Percentiles rank a stretch among this genome's conserved stretches.
phyloP scores from a whole-genome alignment of 495 filamentous ascomycete species.

The Neurospora africana region DNA sequence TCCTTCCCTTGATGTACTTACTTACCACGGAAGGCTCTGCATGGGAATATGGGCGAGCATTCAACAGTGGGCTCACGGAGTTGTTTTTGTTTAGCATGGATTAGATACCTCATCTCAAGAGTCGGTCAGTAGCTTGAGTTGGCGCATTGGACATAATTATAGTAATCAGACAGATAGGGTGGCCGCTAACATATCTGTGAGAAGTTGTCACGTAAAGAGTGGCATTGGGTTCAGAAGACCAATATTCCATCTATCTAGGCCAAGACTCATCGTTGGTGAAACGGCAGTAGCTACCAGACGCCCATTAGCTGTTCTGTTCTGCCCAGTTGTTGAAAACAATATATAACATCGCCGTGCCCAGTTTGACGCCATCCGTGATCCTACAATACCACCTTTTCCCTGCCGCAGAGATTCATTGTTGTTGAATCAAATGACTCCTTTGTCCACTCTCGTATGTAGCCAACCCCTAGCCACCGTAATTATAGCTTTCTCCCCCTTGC shows the following conservation, averaged over 20 bases:
- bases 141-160: neutral
- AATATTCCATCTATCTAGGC: neutral
- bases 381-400: neutral
- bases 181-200: neutral
- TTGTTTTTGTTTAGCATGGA: neutral
- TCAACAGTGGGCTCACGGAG: conserved; percentile 17
- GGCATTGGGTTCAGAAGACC: neutral
- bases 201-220: neutral
- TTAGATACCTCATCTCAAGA: neutral
- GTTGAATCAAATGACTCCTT: neutral
- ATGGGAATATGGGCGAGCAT: conserved; percentile 14
- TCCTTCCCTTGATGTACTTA: neutral
- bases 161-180: neutral
- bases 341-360: neutral
- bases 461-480: neutral
- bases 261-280: neutral
- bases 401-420: neutral
- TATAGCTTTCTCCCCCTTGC: neutral
- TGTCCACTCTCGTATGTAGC: neutral
- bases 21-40: conserved; percentile 1
- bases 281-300: neutral
- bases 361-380: neutral
- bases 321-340: neutral
- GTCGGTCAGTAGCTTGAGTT: neutral
- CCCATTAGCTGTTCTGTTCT: neutral